Evolutionary conservation across 2,329 filamentous ascomycete species (phyloP), one percentile per base, ranked within the genome.

Genomic region (Penicillium sp.): DNA sequence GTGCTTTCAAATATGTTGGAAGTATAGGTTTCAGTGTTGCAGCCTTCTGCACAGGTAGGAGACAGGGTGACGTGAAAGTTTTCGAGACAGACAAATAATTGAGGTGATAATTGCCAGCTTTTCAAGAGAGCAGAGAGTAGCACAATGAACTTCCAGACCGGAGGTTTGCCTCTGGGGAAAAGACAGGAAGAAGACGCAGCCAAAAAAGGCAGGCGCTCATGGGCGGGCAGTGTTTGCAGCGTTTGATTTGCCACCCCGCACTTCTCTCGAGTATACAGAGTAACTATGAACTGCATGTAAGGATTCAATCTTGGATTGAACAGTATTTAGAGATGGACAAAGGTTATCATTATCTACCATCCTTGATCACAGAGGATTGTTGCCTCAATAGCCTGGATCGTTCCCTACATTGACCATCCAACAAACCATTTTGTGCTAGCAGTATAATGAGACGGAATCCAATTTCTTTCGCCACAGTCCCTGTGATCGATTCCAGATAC

Each of bases 181-280:
- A 5, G 8, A 2, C 1, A n/a, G 28, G n/a, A 10, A 2, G n/a
- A 51, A 16, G n/a, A 26, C 6, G 16, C 8, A 25, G 30, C 30
- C 28, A 28, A 35, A 35, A 19, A 51, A 7, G 48, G 28, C 28
- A 51, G 13, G 28, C 19, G 48, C 48, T 16, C 7, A 48, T 30
- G 16, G 26, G 14, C 16, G 16, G 26, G 14, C 16, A n/a, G 26
- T 48, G 45, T 48, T 48, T 48, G 45, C 45, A 48, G 45, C 16
- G 45, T 48, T 48, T 48, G 45, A n/a, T 46, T 48, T 48, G 45
- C 45, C 45, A 48, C 45, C 45, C 45, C 26, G 45, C 42, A 14
- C 19, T 22, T 42, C 4, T 19, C n/a, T 22, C n/a, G 0, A 13
- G n/a, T 19, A 2, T 42, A 19, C 38, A 19, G 38, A n/a, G 10